Evolutionary conservation across 306 rosid genomes (phyloP), one percentile per base, ranked within the genome.

Genomic region (Dalbergia cultrata): DNA sequence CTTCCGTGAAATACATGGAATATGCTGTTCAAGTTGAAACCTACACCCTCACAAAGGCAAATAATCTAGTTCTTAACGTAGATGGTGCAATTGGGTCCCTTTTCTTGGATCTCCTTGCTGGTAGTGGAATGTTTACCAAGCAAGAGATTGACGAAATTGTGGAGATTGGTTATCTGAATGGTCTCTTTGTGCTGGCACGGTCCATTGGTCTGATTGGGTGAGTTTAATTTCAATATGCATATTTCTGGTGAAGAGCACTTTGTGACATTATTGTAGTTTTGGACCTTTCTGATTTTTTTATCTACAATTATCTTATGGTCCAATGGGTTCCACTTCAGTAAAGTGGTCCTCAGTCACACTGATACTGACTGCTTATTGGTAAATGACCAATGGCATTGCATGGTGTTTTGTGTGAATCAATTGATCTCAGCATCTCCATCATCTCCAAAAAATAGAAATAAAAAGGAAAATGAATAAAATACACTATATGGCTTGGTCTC

Each of bases 81-180:
- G 99, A 96, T 80, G 99, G 98, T 72, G 99, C 99, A 16, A 93
- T 93, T 64, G 99, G 99, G 69, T 87, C 98, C 84, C 92, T 96
- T 80, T 96, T 96, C 90, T 86, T 96, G 91, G 99, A 96, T 88
- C 98, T 96, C 83, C 98, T 96, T 68, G 94, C 97, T 19, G 98
- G 99, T 65, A 92, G 98, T 71, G 98, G 99, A 85, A 86, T 96
- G 99, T 96, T 96, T 88, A 84, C 82, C 90, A 93, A 92, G 86
- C 93, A 73, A 88, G 99, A 96, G 83, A 89, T 96, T 61, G 93
- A 93, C 21, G 98, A 96, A 85, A 96, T 92, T 61, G 92, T 96
- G 4, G 97, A 87, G 78, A 96, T 93, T 64, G 99, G 99, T n/a
- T 96, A 96, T 85, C 90, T 96, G 79, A 96, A 96, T 67, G 99